Base-by-base conservation (phyloP, 2,329 filamentous ascomycete species). In the Stemphylium vesicarium region DNA sequence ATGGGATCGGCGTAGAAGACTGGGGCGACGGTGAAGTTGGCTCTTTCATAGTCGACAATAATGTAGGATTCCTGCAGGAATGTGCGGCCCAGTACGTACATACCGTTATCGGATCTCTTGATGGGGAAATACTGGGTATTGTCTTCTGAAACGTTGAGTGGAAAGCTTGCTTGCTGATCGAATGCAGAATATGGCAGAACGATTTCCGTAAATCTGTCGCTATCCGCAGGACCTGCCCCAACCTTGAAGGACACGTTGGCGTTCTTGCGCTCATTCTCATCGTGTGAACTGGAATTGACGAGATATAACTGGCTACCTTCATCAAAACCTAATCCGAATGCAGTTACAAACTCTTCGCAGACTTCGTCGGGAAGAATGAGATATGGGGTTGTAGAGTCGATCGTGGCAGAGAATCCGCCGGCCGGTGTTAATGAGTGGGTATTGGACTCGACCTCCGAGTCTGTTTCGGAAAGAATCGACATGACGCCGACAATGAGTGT, bases 311-410 rank as follows among this genome's bases (percentile, higher is more conserved):
- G 62, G 1, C 44, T 56, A 0, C 39, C 56, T 0, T 63, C 36
- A 54, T 79, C 70, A 44, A 72, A 79, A 0, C 38, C 56, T 1
- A 80, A 61, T 1, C 65, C 56, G 56, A 79, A 80, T 0, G 50
- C 66, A 0, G 62, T 11, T 43, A 70, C 67, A 44, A 80, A 77
- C 2, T 52, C 29, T 7, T 78, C 64, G 60, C 78, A 79, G 1
- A 78, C 65, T 1, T 57, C 22, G 4, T 69, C 61, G 0, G 73
- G 73, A 1, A 75, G 52, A 32, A 65, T 61, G 4, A 75, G 54
- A 33, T 73, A 75, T 9, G 73, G 72, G 1, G 78, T 53, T 7
- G 72, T 74, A 1, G 77, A 79, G 54, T 80, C 76, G 16, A 79
- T 72, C 22, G 66, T 51, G 4, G 71, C 71, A 3, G 15, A 40